Conservation (phyloP, 495 filamentous ascomycete genomes). For the Podospora pseudopauciseta region DNA sequence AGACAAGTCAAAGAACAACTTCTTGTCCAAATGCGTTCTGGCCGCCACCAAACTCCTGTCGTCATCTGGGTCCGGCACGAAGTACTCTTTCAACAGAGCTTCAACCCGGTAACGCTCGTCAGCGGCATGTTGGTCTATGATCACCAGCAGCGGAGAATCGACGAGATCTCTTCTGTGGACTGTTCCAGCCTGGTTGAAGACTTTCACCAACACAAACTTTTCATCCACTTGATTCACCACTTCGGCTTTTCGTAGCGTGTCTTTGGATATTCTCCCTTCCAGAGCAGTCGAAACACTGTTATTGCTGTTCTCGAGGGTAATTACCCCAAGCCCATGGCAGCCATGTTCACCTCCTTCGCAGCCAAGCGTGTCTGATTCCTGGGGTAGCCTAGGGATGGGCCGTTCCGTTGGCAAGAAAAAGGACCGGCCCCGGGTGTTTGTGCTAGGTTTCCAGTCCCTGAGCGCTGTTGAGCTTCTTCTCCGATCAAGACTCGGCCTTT, state of each 20-base stretch:
- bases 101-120: constrained; percentile 87
- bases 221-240: constrained; percentile 80
- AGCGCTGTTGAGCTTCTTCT: neutral
- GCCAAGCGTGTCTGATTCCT: constrained; percentile 17
- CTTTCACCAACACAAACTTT: constrained; percentile 80
- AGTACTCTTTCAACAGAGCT: constrained; percentile 50
- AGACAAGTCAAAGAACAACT: constrained; percentile 61
- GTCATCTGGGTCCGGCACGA: constrained; percentile 12
- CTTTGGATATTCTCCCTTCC: constrained; percentile 61
- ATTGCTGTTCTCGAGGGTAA: constrained; percentile 14
- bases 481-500: neutral
- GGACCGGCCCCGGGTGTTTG: constrained; percentile 21
- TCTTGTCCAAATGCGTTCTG: constrained; percentile 41
- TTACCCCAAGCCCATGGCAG: constrained; percentile 3
- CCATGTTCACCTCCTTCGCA: constrained; percentile 7
- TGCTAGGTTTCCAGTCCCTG: constrained; percentile 29
- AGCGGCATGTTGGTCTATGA: constrained; percentile 94
- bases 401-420: constrained; percentile 40
- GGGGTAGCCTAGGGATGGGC: constrained; percentile 35
- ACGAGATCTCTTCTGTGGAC: neutral
- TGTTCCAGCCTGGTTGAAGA: constrained; percentile 27
- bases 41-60: constrained; percentile 13
- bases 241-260: constrained; percentile 56
- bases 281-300: constrained; percentile 18
- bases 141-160: constrained; percentile 49